phyloP scores from a whole-genome alignment of 352 stramenopile species.

The Blastocystis hominis region DNA sequence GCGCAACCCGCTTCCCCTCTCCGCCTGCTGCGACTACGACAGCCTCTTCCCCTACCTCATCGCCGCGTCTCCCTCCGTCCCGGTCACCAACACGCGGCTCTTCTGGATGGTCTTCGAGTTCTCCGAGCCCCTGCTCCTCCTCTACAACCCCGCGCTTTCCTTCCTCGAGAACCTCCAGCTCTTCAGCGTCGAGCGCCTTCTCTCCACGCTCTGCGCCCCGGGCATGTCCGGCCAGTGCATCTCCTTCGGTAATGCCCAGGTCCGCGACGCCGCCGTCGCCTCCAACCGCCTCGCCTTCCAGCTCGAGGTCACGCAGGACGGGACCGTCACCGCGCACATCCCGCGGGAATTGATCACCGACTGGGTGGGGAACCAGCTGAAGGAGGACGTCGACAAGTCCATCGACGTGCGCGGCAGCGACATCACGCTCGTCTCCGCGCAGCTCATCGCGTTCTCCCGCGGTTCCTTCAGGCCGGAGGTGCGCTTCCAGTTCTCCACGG shows the following conservation, averaged over 20 bases:
- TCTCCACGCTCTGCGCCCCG: not conserved
- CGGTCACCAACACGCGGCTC: not conserved
- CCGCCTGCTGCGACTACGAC: not conserved
- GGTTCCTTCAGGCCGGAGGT: not conserved
- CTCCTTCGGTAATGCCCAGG: not conserved
- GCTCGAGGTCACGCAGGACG: not conserved
- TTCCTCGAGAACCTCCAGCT: not conserved
- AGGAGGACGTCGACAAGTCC: not conserved
- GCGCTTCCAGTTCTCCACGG: not conserved
- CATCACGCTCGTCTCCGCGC: not conserved
- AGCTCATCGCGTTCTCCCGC: not conserved
- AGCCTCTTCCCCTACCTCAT: not conserved
- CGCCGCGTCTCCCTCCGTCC: not conserved
- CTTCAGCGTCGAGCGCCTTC: not conserved
- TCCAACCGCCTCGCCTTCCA: not conserved
- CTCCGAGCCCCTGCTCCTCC: constrained; percentile 17
- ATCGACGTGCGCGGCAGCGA: not conserved
- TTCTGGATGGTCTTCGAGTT: constrained; percentile 18
- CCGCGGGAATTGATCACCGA: not conserved
- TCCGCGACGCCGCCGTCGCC: not conserved
- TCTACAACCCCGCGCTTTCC: not conserved
- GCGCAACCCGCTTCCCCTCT: not conserved
- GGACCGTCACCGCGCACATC: not conserved
- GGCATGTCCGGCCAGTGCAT: not conserved
- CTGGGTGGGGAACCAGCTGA: not conserved